Evolutionary conservation across 2,329 filamentous ascomycete species (phyloP).

Genomic region (Curvularia hawaiiensis): DNA sequence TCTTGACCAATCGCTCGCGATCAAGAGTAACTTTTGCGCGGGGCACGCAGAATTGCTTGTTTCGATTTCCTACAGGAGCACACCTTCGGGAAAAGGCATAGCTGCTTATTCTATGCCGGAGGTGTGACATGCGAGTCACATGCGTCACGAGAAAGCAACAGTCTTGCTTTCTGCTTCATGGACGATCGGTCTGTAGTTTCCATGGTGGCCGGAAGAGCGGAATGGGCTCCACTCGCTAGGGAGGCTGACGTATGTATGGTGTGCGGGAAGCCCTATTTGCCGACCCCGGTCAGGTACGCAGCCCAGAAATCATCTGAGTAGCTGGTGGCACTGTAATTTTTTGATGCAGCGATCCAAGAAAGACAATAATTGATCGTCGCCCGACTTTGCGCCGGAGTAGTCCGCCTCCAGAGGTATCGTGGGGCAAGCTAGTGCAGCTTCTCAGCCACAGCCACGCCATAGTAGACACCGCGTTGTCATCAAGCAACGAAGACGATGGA

Average conservation of each 20-base stretch:
- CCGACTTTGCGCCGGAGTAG: neutral
- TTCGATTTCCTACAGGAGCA: neutral
- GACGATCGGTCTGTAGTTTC: constrained; percentile 7
- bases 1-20: constrained; percentile 8
- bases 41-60: constrained; percentile 1
- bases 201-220: constrained; percentile 28
- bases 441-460: constrained; percentile 14
- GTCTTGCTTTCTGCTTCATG: constrained; percentile 2
- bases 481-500: constrained; percentile 22
- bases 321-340: neutral
- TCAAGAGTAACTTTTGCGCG: constrained; percentile 5
- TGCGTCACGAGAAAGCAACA: neutral
- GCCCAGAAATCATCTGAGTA: neutral
- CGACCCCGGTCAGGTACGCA: neutral
- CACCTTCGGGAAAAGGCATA: neutral
- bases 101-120: neutral
- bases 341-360: neutral
- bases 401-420: neutral
- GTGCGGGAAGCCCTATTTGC: neutral
- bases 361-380: constrained; percentile 1
- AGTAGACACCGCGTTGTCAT: neutral
- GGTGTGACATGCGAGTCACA: neutral
- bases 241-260: constrained; percentile 28
- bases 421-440: constrained; percentile 8
- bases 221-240: constrained; percentile 27